Evolutionary conservation across 352 stramenopile species (phyloP).

Genomic region (Phytophthora ramorum): DNA sequence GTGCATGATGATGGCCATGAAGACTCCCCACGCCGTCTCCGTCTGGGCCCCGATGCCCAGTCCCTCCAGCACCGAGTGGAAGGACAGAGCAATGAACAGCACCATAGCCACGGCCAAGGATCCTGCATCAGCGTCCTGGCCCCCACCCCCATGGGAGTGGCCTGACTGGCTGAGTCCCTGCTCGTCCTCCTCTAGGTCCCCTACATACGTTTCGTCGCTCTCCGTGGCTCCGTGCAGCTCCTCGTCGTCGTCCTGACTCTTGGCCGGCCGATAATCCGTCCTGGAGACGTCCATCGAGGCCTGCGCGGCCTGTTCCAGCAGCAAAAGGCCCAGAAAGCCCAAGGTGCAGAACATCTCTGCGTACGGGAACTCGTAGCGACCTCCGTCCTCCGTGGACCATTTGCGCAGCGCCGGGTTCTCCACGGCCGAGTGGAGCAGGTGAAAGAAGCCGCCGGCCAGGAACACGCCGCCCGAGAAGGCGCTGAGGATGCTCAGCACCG

Average conservation of each 20-base stretch:
- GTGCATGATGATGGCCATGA: conserved; percentile 80
- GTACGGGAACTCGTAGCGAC: conserved; percentile 75
- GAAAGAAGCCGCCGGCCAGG: conserved; percentile 79
- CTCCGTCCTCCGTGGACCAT: conserved; percentile 74
- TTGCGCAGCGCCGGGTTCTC: conserved; percentile 70
- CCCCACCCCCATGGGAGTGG: conserved; percentile 45
- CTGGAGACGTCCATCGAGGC: conserved; percentile 32
- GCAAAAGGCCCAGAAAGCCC: conserved; percentile 69
- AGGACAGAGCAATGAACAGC: conserved; percentile 79
- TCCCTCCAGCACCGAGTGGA: conserved; percentile 84
- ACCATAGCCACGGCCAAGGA: conserved; percentile 74
- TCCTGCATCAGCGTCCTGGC: conserved; percentile 11
- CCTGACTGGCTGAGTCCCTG: conserved; percentile 24
- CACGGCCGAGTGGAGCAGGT: conserved; percentile 73
- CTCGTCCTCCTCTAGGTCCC: conserved; percentile 50
- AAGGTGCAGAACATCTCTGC: conserved; percentile 83
- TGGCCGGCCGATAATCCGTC: conserved; percentile 33
- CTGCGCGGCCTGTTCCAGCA: conserved; percentile 76
- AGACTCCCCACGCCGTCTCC: conserved; percentile 76
- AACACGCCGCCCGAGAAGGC: conserved; percentile 83
- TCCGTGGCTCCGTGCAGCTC: conserved; percentile 48
- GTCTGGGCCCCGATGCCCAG: conserved; percentile 78
- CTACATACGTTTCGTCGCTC: conserved; percentile 55
- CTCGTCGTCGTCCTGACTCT: conserved; percentile 43
- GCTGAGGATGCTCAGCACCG: conserved; percentile 57